Conservation (phyloP, 2,329 filamentous ascomycete species). For the Trichoderma sp. region DNA sequence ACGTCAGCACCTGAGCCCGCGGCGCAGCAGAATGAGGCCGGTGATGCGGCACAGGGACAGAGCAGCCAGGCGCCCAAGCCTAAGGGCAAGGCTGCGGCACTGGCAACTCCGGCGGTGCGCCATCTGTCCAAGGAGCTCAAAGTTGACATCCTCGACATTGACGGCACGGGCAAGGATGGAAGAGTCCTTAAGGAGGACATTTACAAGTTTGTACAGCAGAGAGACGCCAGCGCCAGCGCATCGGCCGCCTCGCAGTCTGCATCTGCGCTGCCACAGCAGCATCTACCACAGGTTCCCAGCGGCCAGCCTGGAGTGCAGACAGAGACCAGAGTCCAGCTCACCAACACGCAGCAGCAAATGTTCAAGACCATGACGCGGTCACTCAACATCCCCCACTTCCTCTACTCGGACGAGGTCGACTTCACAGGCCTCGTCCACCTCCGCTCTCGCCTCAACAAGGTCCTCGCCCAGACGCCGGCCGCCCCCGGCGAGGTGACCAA, state of each 20-base stretch:
- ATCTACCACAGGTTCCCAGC: not conserved
- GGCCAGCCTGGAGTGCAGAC: conserved; percentile 46
- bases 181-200: conserved; percentile 92
- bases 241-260: conserved; percentile 23
- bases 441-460: conserved; percentile 69
- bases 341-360: conserved; percentile 84
- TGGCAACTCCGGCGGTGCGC: conserved; percentile 90
- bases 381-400: conserved; percentile 87
- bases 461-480: conserved; percentile 44
- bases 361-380: conserved; percentile 97
- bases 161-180: conserved; percentile 85
- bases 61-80: conserved; percentile 25
- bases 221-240: conserved; percentile 38
- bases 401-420: conserved; percentile 88
- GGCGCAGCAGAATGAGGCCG: not conserved
- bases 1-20: conserved; percentile 23
- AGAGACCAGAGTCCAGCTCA: conserved; percentile 69
- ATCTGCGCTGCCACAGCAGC: conserved; percentile 1
- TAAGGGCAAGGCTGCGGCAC: conserved; percentile 63
- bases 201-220: conserved; percentile 61
- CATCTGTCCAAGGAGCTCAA: conserved; percentile 78
- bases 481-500: conserved; percentile 54
- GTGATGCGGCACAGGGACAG: not conserved
- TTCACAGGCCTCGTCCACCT: conserved; percentile 71
- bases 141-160: conserved; percentile 72